Evolutionary conservation across 2,329 filamentous ascomycete species (phyloP), one percentile per base, ranked within the genome.

Genomic region (Trichoderma citrinoviride): DNA sequence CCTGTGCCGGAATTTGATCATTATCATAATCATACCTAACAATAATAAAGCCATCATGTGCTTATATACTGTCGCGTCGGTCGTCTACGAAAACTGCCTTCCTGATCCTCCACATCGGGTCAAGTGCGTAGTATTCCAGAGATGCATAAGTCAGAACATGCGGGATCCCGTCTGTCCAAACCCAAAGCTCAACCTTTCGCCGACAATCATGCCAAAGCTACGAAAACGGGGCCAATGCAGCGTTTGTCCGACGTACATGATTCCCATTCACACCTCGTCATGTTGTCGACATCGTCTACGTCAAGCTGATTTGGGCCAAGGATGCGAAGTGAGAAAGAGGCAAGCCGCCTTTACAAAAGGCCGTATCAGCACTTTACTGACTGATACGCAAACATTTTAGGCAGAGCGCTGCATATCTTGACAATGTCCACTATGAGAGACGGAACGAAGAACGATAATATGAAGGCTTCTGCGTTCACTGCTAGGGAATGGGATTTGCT

Each of bases 71-170:
- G 7, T 41, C 8, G 56, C 17, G 3, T n/a, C 33, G 1, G 44
- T 40, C 14, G n/a, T 60, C 29, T 41, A 60, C 12, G 44, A 50
- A 5, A 40, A 50, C 7, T 60, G 56, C 33, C 15, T 50, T 7
- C 44, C 44, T n/a, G 46, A 50, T 15, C 56, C 56, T 15, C 46
- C 44, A 17, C 56, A 60, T n/a, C 33, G 15, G 29, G 14, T 50
- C 6, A 60, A 27, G n/a, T 60, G 56, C n/a, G 46, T 60, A 7
- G 46, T 60, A 8, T 60, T 60, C 12, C 15, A 60, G 29, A 40
- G 23, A 12, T 60, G 56, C 14, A 49, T 19, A 23, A 19, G n/a
- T n/a, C 12, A 41, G 17, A 7, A 19, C 3, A 15, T 40, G 17
- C 29, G 27, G 10, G 23, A 41, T 27, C 29, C 46, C 33, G 21